phyloP scores from a whole-genome alignment of 805 yeast genomes.

The Pichia pseudocactophila region DNA sequence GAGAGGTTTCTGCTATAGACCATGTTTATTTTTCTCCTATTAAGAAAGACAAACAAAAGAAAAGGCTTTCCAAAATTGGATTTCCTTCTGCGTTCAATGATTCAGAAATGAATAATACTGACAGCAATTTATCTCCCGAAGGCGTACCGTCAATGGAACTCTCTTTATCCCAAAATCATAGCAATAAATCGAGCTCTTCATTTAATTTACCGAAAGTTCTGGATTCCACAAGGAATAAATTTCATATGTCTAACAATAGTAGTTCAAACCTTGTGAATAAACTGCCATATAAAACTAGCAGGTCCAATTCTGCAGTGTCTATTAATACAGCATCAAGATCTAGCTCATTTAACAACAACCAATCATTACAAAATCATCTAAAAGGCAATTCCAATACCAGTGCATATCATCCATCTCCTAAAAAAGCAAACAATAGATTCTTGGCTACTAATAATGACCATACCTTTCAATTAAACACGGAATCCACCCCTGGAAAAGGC shows the following conservation, averaged over 20 bases:
- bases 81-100: slow-evolving; percentile 3
- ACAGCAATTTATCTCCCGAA: background rate
- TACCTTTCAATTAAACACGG: background rate
- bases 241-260: background rate
- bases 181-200: background rate
- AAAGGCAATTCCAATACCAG: too few species aligned
- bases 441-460: slow-evolving; percentile 8
- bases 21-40: slow-evolving; percentile 7
- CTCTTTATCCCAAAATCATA: too few species aligned
- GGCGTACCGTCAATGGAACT: too few species aligned
- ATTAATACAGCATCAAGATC: background rate
- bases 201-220: too few species aligned
- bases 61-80: slow-evolving; percentile 5
- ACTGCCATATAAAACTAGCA: slow-evolving; percentile 1
- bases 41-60: slow-evolving; percentile 3
- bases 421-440: slow-evolving; percentile 3
- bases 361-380: background rate
- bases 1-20: too few species aligned
- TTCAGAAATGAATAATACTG: background rate
- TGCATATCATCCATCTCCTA: slow-evolving; percentile 1
- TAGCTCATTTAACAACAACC: background rate
- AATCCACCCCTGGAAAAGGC: background rate
- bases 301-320: background rate
- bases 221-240: too few species aligned
- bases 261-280: background rate